phyloP scores from a whole-genome alignment of 306 rosid genomes.

The Vigna mungo region DNA sequence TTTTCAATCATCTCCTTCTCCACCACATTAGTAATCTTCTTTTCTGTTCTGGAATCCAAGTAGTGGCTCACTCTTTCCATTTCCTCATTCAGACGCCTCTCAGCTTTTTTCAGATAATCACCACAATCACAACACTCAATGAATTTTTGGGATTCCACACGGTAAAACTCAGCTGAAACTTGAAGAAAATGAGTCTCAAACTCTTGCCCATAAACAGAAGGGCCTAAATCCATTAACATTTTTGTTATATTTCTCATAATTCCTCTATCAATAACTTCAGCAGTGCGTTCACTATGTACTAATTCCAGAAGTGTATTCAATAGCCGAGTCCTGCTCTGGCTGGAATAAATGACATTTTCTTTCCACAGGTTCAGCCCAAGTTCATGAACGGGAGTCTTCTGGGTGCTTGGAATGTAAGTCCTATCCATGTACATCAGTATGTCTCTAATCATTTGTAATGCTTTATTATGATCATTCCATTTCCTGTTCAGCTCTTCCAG shows the following conservation, averaged over 20 bases:
- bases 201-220: slow-evolving; percentile 84
- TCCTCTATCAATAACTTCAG: slow-evolving; percentile 89
- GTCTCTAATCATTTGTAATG: slow-evolving; percentile 91
- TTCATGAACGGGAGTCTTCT: slow-evolving; percentile 89
- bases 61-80: slow-evolving; percentile 90
- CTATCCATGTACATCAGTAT: slow-evolving; percentile 98
- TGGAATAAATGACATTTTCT: slow-evolving; percentile 76
- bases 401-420: slow-evolving; percentile 85
- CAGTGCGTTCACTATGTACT: slow-evolving; percentile 77
- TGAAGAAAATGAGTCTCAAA: slow-evolving; percentile 82
- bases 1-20: slow-evolving; percentile 93
- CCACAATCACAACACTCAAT: slow-evolving; percentile 95
- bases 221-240: slow-evolving; percentile 94
- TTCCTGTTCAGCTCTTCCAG: slow-evolving; percentile 88
- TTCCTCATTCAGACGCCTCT: slow-evolving; percentile 92
- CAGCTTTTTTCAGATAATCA: slow-evolving; percentile 89
- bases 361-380: slow-evolving; percentile 96
- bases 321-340: slow-evolving; percentile 81
- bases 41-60: slow-evolving; percentile 81
- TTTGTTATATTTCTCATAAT: slow-evolving; percentile 79
- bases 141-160: slow-evolving; percentile 79
- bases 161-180: slow-evolving; percentile 87
- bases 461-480: slow-evolving; percentile 92
- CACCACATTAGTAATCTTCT: slow-evolving; percentile 82
- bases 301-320: slow-evolving; percentile 75